A percentile compares a stretch with the other conserved stretches of the same genome.
These are phyloP conservation scores for Smallanthus sonchifolius DNA, from an alignment of 129 eudicot species.

Conservation along the genomic window DNA sequence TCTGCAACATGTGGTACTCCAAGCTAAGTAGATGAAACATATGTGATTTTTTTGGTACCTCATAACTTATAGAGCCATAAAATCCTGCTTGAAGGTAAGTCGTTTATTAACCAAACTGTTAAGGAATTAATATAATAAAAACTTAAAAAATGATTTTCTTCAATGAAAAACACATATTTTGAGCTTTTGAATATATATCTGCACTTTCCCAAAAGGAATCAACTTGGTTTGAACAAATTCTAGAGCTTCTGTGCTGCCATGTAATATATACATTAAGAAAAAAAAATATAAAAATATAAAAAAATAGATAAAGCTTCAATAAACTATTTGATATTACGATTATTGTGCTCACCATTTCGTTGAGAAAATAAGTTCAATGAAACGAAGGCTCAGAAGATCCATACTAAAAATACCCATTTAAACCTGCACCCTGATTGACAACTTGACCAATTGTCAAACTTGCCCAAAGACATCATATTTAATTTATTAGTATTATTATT, in stretches of 20 bases:
- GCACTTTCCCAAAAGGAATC: slow-evolving; percentile 69
- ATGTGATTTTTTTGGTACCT: slow-evolving; percentile 92
- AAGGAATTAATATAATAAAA: neutral
- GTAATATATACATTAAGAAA: slow-evolving; percentile 17
- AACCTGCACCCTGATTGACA: neutral
- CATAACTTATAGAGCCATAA: slow-evolving; percentile 79
- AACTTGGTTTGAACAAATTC: slow-evolving; percentile 70
- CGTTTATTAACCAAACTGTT: neutral
- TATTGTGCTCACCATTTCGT: slow-evolving; percentile 58
- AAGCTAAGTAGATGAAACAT: slow-evolving; percentile 76
- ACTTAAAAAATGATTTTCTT: neutral
- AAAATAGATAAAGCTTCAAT: neutral
- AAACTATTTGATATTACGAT: neutral
- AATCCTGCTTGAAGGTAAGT: slow-evolving; percentile 47
- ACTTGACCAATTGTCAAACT: neutral
- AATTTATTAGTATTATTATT: no score
- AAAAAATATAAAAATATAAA: no score
- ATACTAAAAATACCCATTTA: neutral
- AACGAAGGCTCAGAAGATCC: slow-evolving; percentile 87
- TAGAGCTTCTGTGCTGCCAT: slow-evolving; percentile 88
- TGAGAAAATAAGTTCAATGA: slow-evolving; percentile 68
- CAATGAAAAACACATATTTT: slow-evolving; percentile 42
- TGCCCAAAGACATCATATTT: neutral
- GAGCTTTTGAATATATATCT: slow-evolving; percentile 56
- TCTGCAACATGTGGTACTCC: slow-evolving; percentile 73